Evolutionary conservation across 148 eudicot species (phyloP).

Genomic region (Heliamphora exappendiculata): DNA sequence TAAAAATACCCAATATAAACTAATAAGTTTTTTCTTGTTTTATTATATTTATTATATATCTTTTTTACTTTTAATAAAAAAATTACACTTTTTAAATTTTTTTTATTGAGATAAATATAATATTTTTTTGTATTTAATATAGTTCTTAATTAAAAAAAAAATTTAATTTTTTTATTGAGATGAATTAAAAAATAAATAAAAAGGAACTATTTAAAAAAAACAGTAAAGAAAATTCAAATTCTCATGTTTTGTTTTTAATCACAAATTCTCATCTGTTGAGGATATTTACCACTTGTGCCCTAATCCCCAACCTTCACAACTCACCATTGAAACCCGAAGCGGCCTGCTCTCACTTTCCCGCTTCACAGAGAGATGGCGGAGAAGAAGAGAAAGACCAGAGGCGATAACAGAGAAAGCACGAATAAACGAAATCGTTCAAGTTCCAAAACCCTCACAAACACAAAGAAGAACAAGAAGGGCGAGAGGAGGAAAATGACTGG

Average conservation of each 20-base stretch:
- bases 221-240: neutral
- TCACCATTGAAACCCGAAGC: neutral
- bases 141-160: neutral
- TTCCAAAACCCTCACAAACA: constrained; percentile 10
- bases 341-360: neutral
- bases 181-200: neutral
- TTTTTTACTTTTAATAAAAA: too few relatives aligned
- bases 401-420: constrained; percentile 3
- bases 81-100: too few relatives aligned
- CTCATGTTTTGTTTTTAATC: too few relatives aligned
- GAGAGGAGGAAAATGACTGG: constrained; percentile 28
- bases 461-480: neutral
- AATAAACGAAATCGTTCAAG: constrained; percentile 11
- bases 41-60: too few relatives aligned
- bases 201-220: neutral
- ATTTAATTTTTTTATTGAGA: neutral
- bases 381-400: constrained; percentile 30
- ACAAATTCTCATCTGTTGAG: too few relatives aligned
- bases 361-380: constrained; percentile 35
- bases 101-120: neutral
- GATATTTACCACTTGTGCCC: neutral
- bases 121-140: neutral
- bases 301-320: neutral
- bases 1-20: too few relatives aligned
- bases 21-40: too few relatives aligned